phyloP scores from a whole-genome alignment of 495 filamentous ascomycete species.

The Terfezia claveryi region DNA sequence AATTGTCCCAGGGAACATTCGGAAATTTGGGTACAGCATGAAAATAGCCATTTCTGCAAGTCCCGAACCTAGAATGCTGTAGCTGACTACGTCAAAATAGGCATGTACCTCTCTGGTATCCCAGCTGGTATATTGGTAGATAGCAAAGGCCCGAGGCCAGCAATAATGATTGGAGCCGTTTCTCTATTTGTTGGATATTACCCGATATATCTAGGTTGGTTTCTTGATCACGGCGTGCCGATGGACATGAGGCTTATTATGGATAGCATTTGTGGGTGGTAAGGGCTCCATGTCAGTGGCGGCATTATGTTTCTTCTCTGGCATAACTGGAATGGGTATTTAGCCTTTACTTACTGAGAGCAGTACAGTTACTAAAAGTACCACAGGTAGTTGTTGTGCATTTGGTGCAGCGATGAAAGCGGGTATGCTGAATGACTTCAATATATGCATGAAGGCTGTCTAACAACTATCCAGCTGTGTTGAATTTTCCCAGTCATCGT shows the following conservation, averaged over 20 bases:
- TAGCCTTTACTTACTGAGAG: neutral
- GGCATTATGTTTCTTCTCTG: conserved; percentile 58
- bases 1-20: conserved; percentile 38
- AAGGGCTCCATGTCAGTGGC: conserved; percentile 41
- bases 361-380: neutral
- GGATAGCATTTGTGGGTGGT: conserved; percentile 29
- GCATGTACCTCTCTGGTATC: conserved; percentile 27
- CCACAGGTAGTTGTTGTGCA: conserved; percentile 47
- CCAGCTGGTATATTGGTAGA: conserved; percentile 79
- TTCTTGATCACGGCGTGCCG: neutral
- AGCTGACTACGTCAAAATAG: conserved; percentile 2
- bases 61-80: conserved; percentile 1
- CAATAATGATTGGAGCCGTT: conserved; percentile 50
- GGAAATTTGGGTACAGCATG: conserved; percentile 94
- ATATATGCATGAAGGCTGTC: too few relatives aligned
- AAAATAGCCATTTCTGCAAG: conserved; percentile 3
- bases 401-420: conserved; percentile 74
- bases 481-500: neutral
- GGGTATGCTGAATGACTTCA: conserved; percentile 18
- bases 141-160: conserved; percentile 52
- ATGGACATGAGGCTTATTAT: neutral
- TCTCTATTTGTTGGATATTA: conserved; percentile 58
- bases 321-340: conserved; percentile 49
- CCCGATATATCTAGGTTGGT: conserved; percentile 42
- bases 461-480: too few relatives aligned